Base-by-base conservation (phyloP, 352 stramenopile genomes). In the Phytophthora aleatoria region DNA sequence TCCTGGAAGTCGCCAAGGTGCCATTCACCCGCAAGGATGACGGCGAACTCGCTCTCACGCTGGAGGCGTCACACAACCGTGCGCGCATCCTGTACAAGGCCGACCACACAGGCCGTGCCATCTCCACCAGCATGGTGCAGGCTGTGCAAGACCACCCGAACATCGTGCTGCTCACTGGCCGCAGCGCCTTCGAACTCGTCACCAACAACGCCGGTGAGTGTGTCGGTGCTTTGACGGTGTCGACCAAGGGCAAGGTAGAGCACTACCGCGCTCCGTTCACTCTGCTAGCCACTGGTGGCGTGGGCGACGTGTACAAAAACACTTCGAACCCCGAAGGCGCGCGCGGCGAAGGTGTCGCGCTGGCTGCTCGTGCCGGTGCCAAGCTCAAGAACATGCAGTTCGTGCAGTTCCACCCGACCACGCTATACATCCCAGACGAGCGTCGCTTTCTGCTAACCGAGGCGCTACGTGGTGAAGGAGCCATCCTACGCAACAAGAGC, bases 331-430 rank as follows among this genome's bases (percentile, higher is more conserved):
- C 95, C 0, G 65, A 91, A 30, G 85, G 81, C 6, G 86, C 88
- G 26, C 77, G 84, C 42, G 83, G 83, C 8, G 88, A 92, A 26
- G 88, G 88, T 10, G 73, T 93, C 20, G 86, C 77, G 0, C 68
- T 98, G 50, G 95, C 93, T 9, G 79, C 81, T 8, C 76, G 94
- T 44, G 87, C 80, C 9, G 89, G 78, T 16, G 84, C 85, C 15
- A 74, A 70, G 51, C 77, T 94, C 30, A 86, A 92, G 69, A 92
- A 98, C 69, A 94, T 98, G 89, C 93, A 99, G 76, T 99, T 98
- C 67, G 92, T 99, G 26, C 95, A 99, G 77, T 99, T 99, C 65
- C 95, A 99, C 72, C 95, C 95, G 7, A 99, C 95, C 7, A 97
- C 95, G 16, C 65, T 99, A n/a, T 97, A 85, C 71, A 86, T 98